Evolutionary conservation across 345 rosid species (phyloP).

Genomic region (Aurinia saxatilis): DNA sequence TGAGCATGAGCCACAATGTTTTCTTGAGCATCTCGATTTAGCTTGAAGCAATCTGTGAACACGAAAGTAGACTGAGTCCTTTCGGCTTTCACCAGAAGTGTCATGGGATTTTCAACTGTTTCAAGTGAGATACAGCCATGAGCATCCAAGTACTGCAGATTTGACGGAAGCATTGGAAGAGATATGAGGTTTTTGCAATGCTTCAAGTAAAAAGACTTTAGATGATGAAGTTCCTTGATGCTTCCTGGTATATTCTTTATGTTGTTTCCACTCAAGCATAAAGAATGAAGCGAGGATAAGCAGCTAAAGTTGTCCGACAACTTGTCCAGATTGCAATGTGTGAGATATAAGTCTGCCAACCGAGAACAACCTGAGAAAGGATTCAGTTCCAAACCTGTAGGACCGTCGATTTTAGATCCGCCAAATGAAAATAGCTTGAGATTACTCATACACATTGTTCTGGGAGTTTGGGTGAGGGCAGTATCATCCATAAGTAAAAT

Average conservation of each 20-base stretch:
- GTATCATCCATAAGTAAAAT: conserved; percentile 23
- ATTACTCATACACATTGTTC: conserved; percentile 13
- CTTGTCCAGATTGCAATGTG: conserved; percentile 24
- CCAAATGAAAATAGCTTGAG: conserved; percentile 21
- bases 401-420: conserved; percentile 17
- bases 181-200: conserved; percentile 14
- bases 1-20: conserved; percentile 23
- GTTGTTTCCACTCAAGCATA: conserved; percentile 24
- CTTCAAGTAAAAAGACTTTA: conserved; percentile 22
- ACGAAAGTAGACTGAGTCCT: conserved; percentile 13
- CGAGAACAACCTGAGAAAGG: conserved; percentile 19
- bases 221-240: conserved; percentile 20
- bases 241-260: conserved; percentile 23
- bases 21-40: conserved; percentile 20
- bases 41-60: conserved; percentile 22
- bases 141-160: conserved; percentile 26
- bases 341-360: conserved; percentile 26
- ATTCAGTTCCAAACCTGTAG: conserved; percentile 1
- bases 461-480: conserved; percentile 15
- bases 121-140: conserved; percentile 25
- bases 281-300: conserved; percentile 10
- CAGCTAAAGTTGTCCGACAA: conserved; percentile 16
- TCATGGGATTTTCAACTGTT: conserved; percentile 16
- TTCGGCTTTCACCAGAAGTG: conserved; percentile 10
- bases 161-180: conserved; percentile 25